Percentiles rank a stretch among this genome's conserved stretches.
Evolutionary conservation across 2,329 filamentous ascomycete genomes (phyloP).

Genomic region (Cephalotrichum gorgonifer): DNA sequence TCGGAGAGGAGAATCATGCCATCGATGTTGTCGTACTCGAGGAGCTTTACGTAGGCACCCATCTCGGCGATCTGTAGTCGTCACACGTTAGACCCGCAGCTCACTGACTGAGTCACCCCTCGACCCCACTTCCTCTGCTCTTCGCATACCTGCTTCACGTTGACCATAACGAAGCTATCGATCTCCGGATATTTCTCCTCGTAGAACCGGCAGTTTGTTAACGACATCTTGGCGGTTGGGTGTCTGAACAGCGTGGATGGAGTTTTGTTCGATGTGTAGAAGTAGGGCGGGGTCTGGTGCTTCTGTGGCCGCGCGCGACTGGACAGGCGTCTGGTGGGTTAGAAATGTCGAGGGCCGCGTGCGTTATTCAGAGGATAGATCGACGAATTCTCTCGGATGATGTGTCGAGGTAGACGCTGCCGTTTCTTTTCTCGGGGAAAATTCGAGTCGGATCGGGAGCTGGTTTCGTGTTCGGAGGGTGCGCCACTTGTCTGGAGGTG

Average conservation of each 20-base stretch:
- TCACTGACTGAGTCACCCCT: background rate
- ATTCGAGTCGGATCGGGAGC: background rate
- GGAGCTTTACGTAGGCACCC: slow-evolving; percentile 98
- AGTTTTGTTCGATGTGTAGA: background rate
- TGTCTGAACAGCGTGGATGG: background rate
- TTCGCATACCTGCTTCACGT: slow-evolving; percentile 69
- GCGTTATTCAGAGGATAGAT: background rate
- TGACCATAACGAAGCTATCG: slow-evolving; percentile 99
- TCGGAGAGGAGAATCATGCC: slow-evolving; percentile 99
- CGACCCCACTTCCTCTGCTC: background rate
- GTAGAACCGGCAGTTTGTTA: slow-evolving; percentile 95
- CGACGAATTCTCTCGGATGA: background rate
- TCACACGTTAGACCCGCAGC: background rate
- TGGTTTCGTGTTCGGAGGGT: background rate
- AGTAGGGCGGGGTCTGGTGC: background rate
- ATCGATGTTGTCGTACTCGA: slow-evolving; percentile 99
- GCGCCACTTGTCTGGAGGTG: background rate
- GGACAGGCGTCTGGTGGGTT: background rate
- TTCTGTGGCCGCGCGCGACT: background rate
- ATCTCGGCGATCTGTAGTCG: slow-evolving; percentile 81
- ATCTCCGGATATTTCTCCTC: slow-evolving; percentile 75
- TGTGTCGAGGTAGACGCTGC: background rate
- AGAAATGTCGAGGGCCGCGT: background rate
- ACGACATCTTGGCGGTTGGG: slow-evolving; percentile 60
- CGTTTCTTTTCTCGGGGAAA: background rate